Evolutionary conservation across 1,139 yeast genomes (phyloP), one percentile per base, ranked within the genome.

Genomic region (Debaryomyces coudertii): DNA sequence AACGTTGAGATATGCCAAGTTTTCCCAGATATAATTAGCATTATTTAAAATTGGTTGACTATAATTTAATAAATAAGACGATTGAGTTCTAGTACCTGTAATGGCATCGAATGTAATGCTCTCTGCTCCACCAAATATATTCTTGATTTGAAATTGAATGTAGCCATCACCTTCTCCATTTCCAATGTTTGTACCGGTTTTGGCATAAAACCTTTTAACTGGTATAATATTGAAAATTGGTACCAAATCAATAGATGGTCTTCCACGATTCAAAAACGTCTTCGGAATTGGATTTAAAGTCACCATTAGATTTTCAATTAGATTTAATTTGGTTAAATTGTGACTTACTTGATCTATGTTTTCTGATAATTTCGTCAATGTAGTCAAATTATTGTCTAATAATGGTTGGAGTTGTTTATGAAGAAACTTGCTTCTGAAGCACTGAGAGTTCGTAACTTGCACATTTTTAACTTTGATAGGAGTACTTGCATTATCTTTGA

Each of bases 91-190:
- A 2, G 96, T 85, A 14, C 96, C 97, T 5, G 82, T 69, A 23
- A 77, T 81, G 2, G 96, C 90, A 64, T 92, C 96, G 43, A 90
- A 73, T 24, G 82, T 76, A 18, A 92, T 59, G 39, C 76, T 76
- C 61, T 93, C 99, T 7, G 93, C 97, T 2, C 96, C 97, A 0
- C 97, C 97, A 65, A 90, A 82, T 8, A 89, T 66, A 61, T 93
- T 92, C 44, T 83, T 77, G 61, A 87, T 71, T 60, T 86, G 90
- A 50, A 88, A 79, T 42, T 87, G 85, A 39, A 90, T 76, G 58
- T 90, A 89, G 1, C 97, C 97, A 61, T 88, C 95, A 24, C 97
- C 98, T 69, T 90, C 97, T 23, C 96, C 95, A 60, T 92, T 92
- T 2, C 97, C 97, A 4, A 92, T 80, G 63, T 87, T 90, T 5